Evolutionary conservation across 2,329 filamentous ascomycete species (phyloP).

Genomic region (Pseudogymnoascus sp.): DNA sequence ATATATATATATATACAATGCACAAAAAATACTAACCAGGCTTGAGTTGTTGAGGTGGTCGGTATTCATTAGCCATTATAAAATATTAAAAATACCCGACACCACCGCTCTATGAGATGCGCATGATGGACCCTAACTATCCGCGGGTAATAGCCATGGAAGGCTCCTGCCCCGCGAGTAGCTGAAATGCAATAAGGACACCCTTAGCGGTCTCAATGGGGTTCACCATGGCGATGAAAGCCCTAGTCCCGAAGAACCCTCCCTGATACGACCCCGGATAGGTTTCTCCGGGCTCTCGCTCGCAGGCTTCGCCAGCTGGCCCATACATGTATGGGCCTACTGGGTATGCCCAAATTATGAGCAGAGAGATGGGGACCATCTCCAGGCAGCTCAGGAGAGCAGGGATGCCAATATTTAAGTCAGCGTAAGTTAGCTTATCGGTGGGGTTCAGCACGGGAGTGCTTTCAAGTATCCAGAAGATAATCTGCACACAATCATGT

Average conservation of each 20-base stretch:
- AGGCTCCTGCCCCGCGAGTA: neutral
- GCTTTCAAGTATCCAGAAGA: slow-evolving; percentile 23
- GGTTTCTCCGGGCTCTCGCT: neutral
- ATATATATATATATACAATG: neutral
- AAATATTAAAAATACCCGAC: neutral
- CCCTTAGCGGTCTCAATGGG: neutral
- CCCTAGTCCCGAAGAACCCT: neutral
- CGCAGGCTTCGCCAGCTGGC: neutral
- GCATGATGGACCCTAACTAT: neutral
- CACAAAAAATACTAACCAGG: neutral
- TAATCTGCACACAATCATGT: neutral
- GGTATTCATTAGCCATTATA: neutral
- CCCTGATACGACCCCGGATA: neutral
- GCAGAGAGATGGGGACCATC: slow-evolving; percentile 22
- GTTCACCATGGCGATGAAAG: neutral
- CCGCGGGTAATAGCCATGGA: neutral
- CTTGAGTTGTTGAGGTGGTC: neutral
- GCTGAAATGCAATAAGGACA: neutral
- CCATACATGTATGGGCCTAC: slow-evolving; percentile 18
- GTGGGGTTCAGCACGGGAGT: slow-evolving; percentile 18
- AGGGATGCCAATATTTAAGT: slow-evolving; percentile 21
- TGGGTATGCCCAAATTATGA: slow-evolving; percentile 22
- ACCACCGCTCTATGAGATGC: neutral
- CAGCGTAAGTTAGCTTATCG: slow-evolving; percentile 18
- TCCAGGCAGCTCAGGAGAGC: slow-evolving; percentile 22